Conservation (phyloP, 768 basidiomycete genomes). For the Termitomyces sp. region DNA sequence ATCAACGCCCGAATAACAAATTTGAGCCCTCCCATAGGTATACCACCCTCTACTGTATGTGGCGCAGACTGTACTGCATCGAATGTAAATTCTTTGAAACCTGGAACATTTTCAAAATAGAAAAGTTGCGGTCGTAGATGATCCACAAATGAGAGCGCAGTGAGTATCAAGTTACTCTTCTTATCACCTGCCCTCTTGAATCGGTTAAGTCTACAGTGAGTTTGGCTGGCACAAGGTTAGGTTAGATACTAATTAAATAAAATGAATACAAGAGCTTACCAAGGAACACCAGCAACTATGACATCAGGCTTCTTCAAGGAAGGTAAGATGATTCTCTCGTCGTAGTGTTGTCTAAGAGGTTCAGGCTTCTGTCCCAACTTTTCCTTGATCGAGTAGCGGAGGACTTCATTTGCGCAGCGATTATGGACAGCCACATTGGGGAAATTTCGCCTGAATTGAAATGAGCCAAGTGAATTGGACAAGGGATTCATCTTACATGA, state of each 20-base stretch:
- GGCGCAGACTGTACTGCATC: conserved; percentile 30
- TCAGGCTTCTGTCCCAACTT: conserved; percentile 35
- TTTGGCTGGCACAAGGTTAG: conserved; percentile 44
- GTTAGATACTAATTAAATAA: neutral
- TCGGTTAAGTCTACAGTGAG: conserved; percentile 71
- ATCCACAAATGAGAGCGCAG: conserved; percentile 47
- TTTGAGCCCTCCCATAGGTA: conserved; percentile 72
- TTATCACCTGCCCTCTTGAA: conserved; percentile 58
- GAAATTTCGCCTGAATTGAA: conserved; percentile 41
- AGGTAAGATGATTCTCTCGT: conserved; percentile 20
- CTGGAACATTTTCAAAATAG: conserved; percentile 51
- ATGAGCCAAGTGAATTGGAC: neutral
- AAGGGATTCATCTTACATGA: conserved; percentile 37
- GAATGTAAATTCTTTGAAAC: conserved; percentile 39
- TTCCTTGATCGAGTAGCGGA: conserved; percentile 51
- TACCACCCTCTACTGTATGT: conserved; percentile 53
- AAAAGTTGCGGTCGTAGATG: conserved; percentile 33
- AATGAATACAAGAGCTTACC: conserved; percentile 30
- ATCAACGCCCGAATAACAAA: conserved; percentile 54
- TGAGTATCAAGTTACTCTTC: conserved; percentile 67
- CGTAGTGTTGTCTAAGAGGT: conserved; percentile 32
- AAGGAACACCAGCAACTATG: conserved; percentile 71
- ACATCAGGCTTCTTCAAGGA: conserved; percentile 30
- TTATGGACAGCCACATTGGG: conserved; percentile 53
- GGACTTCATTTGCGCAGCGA: conserved; percentile 62